Percentiles rank a stretch among this genome's conserved stretches.
These are phyloP conservation scores for Chytriomyces sp. DNA, from an alignment of 192 early-diverging fungal species.

Conservation along the genomic window DNA sequence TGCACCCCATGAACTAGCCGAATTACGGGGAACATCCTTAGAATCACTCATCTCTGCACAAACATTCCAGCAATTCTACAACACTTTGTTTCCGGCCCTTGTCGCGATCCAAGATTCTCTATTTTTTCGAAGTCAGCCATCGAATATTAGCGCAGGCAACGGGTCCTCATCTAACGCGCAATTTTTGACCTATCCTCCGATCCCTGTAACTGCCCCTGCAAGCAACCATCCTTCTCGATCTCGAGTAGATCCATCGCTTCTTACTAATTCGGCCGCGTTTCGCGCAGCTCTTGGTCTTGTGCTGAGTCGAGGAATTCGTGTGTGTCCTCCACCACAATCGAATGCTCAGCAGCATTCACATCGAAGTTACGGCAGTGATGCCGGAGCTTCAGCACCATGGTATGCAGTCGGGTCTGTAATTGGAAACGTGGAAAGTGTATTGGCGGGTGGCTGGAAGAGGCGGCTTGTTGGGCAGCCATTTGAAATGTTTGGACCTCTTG, in stretches of 20 bases:
- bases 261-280: constrained; percentile 12
- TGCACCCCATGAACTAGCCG: constrained; percentile 4
- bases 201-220: no score
- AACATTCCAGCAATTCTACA: background rate
- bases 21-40: constrained; percentile 20
- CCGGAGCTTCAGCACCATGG: background rate
- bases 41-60: background rate
- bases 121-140: background rate
- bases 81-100: background rate
- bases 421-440: constrained; percentile 8
- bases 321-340: background rate
- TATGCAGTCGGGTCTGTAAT: background rate
- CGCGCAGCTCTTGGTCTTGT: constrained; percentile 5
- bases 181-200: background rate
- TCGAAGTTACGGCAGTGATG: background rate
- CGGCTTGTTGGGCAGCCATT: background rate
- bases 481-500: constrained; percentile 1
- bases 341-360: background rate
- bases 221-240: background rate
- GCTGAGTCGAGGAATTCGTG: background rate
- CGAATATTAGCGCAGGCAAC: background rate
- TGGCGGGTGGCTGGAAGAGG: background rate
- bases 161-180: background rate
- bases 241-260: background rate
- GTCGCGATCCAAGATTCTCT: background rate